Evolutionary conservation across 164 flowering plant genomes (phyloP).

Genomic region (Akebia trifoliata): DNA sequence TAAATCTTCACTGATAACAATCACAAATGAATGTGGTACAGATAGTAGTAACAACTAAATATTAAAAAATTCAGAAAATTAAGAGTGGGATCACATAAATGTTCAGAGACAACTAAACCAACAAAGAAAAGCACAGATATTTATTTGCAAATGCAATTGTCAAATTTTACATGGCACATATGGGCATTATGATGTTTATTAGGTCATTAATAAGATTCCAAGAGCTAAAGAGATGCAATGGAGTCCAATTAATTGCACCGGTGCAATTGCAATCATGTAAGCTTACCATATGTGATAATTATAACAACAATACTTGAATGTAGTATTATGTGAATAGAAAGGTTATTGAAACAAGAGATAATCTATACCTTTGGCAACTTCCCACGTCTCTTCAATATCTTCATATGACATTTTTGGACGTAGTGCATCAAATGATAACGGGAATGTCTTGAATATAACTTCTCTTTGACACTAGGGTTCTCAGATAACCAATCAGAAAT

Average conservation of each 20-base stretch:
- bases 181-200: background rate
- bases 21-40: too few relatives aligned
- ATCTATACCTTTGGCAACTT: constrained; percentile 43
- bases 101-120: too few relatives aligned
- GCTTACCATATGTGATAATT: background rate
- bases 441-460: constrained; percentile 65
- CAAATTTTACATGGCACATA: too few relatives aligned
- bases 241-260: background rate
- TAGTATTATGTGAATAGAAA: background rate
- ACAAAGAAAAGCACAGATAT: too few relatives aligned
- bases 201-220: background rate
- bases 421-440: constrained; percentile 88
- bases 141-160: too few relatives aligned
- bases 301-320: background rate
- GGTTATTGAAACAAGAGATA: background rate
- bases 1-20: too few relatives aligned
- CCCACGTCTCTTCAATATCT: constrained; percentile 69
- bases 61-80: too few relatives aligned
- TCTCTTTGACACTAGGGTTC: constrained; percentile 58
- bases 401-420: constrained; percentile 77
- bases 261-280: background rate
- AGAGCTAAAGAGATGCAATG: background rate
- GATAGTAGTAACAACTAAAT: too few relatives aligned
- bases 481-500: constrained; percentile 68
- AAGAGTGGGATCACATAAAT: too few relatives aligned